Conservation (phyloP, 768 basidiomycete genomes). For the Leccinum sublutescens region DNA sequence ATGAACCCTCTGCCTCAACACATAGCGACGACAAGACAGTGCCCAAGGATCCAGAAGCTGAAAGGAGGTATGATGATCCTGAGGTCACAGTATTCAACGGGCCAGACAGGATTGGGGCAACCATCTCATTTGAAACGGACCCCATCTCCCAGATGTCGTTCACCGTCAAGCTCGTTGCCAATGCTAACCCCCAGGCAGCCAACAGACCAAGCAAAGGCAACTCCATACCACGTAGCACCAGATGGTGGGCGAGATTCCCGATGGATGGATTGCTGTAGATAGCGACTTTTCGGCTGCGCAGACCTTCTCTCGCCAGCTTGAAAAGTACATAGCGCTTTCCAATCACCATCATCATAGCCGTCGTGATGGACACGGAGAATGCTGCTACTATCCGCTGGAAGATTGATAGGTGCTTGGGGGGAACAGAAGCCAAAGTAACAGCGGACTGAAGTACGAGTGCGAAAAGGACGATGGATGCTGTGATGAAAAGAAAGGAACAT, state of each 20-base stretch:
- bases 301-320: slow-evolving; percentile 9
- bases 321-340: slow-evolving; percentile 19
- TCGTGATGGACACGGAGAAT: slow-evolving; percentile 13
- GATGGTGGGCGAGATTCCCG: slow-evolving; percentile 6
- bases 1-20: neutral
- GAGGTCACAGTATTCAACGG: neutral
- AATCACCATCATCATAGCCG: slow-evolving; percentile 12
- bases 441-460: slow-evolving; percentile 4
- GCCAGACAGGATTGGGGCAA: neutral
- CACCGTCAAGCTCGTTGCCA: slow-evolving; percentile 14
- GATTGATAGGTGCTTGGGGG: neutral
- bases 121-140: neutral
- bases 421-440: fast-evolving
- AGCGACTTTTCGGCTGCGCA: slow-evolving; percentile 12
- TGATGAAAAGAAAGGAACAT: slow-evolving; percentile 3
- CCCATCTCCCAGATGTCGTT: slow-evolving; percentile 7
- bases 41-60: slow-evolving; percentile 2
- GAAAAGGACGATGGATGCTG: slow-evolving; percentile 5
- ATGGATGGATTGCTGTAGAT: slow-evolving; percentile 14
- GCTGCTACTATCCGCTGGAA: slow-evolving; percentile 12
- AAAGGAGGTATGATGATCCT: neutral
- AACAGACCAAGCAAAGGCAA: slow-evolving; percentile 9
- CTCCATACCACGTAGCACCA: slow-evolving; percentile 7
- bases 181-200: slow-evolving; percentile 13
- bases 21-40: slow-evolving; percentile 6